Evolutionary conservation across 2,329 filamentous ascomycete species (phyloP), one percentile per base, ranked within the genome.

Genomic region (Knufia petricola): DNA sequence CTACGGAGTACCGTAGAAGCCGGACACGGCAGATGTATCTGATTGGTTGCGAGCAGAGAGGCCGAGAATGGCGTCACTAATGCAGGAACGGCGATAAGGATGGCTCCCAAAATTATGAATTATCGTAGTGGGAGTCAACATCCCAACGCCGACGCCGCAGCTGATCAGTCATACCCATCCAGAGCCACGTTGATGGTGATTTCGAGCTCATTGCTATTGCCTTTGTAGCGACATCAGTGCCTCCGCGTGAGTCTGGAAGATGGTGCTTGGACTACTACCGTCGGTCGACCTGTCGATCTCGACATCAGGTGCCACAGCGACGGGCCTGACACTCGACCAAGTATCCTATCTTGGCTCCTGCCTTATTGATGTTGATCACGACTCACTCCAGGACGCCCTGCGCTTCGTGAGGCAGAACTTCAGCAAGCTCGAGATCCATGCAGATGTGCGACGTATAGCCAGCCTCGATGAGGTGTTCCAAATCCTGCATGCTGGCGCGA

Each of bases 401-500:
- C 34, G 59, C 20, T 77, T 82, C 60, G 68, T 84, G 36, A 72
- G 74, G 48, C 65, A 74, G 45, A 76, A 79, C 36, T 75, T 80
- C 54, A 69, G 72, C 47, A 65, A 67, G 7, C 75, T 78, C 46
- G 65, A 73, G 56, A 77, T 85, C 55, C 88, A 85, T 64, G 77
- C 95, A 56, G 87, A 95, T 59, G 87, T 82, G 44, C 83, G 85
- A 3, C 69, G 69, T 19, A 73, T 96, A 32, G 66, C 77, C 26
- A 80, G 81, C 9, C 71, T 73, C 48, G 83, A 88, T 56, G 84
- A 94, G 55, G 73, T 96, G 30, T 69, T 90, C 47, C 77, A 84
- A 40, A 75, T 96, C 30, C 79, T 98, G 49, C 86, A 98, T 64
- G 78, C 81, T 55, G 92, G 92, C 51, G 87, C 88, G 4, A 78